Conservation (phyloP, 2,329 filamentous ascomycete genomes). For the Diaporthe australafricana region DNA sequence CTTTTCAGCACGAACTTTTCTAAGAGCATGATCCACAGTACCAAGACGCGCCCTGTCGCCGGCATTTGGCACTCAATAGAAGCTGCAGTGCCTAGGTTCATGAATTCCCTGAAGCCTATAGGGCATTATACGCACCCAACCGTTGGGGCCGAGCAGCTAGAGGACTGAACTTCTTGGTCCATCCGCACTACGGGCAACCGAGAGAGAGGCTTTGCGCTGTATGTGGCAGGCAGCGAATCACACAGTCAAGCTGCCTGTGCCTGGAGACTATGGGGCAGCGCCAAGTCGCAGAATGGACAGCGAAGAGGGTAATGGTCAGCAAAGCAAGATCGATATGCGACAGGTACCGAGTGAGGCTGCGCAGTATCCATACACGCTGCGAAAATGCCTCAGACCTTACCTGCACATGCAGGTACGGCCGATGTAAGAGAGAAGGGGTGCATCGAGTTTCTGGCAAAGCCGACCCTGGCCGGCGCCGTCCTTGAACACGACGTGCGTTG, state of each 20-base stretch:
- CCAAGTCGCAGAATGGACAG: constrained; percentile 12
- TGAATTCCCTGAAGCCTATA: not conserved
- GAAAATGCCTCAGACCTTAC: constrained; percentile 23
- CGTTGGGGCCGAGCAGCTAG: not conserved
- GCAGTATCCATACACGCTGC: constrained; percentile 5
- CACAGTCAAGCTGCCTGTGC: not conserved
- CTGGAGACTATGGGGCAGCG: constrained; percentile 10
- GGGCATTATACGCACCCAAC: not conserved
- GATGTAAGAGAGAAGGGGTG: not conserved
- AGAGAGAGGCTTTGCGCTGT: not conserved
- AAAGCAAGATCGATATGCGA: not conserved
- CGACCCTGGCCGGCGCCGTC: not conserved
- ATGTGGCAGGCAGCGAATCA: not conserved
- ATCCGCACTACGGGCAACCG: not conserved
- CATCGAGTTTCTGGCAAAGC: not conserved
- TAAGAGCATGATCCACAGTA: constrained; percentile 1
- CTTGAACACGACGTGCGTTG: not conserved
- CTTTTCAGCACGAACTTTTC: not conserved
- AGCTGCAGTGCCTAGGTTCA: not conserved
- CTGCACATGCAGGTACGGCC: constrained; percentile 17
- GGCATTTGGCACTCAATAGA: not conserved
- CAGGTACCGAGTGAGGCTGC: constrained; percentile 9
- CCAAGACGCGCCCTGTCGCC: not conserved
- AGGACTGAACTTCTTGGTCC: constrained; percentile 2
- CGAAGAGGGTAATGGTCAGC: constrained; percentile 21